Conservation (phyloP, 2,329 filamentous ascomycete species). For the Graphilbum sp. region DNA sequence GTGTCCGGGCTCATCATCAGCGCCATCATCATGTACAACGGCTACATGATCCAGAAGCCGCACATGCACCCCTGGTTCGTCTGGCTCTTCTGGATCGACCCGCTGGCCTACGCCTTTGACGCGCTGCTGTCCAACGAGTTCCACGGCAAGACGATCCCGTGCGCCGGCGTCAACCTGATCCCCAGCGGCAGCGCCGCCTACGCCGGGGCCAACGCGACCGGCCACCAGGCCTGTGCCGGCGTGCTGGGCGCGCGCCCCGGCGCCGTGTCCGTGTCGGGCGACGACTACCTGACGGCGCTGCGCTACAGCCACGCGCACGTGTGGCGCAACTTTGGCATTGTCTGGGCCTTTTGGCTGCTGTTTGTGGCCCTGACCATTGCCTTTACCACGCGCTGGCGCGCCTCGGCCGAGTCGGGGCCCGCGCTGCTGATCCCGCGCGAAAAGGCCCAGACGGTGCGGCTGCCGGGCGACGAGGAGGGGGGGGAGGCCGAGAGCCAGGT, state of each 20-base stretch:
- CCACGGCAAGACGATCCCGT: slow-evolving; percentile 32
- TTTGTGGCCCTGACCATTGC: slow-evolving; percentile 53
- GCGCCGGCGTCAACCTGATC: slow-evolving; percentile 31
- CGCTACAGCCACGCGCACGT: slow-evolving; percentile 39
- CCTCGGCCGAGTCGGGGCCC: slow-evolving; percentile 2
- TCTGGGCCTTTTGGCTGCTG: slow-evolving; percentile 58
- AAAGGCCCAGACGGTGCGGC: slow-evolving; percentile 1
- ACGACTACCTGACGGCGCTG: slow-evolving; percentile 22
- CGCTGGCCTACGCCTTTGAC: slow-evolving; percentile 49
- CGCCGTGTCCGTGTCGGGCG: slow-evolving; percentile 30
- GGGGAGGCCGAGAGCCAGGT: background rate
- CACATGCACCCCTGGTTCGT: slow-evolving; percentile 47
- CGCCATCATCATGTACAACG: slow-evolving; percentile 49
- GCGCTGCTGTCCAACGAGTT: slow-evolving; percentile 38
- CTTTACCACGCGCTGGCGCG: slow-evolving; percentile 5
- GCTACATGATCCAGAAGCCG: slow-evolving; percentile 52
- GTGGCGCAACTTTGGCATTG: slow-evolving; percentile 64
- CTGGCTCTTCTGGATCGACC: slow-evolving; percentile 51
- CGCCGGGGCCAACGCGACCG: slow-evolving; percentile 12
- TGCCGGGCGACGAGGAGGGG: background rate
- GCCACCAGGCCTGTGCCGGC: slow-evolving; percentile 37
- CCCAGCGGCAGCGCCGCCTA: slow-evolving; percentile 33
- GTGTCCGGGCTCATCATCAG: slow-evolving; percentile 41
- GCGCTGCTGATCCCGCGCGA: slow-evolving; percentile 8
- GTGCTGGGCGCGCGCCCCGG: slow-evolving; percentile 37